phyloP scores from a whole-genome alignment of 495 filamentous ascomycete genomes.

The Tricharina praecox region DNA sequence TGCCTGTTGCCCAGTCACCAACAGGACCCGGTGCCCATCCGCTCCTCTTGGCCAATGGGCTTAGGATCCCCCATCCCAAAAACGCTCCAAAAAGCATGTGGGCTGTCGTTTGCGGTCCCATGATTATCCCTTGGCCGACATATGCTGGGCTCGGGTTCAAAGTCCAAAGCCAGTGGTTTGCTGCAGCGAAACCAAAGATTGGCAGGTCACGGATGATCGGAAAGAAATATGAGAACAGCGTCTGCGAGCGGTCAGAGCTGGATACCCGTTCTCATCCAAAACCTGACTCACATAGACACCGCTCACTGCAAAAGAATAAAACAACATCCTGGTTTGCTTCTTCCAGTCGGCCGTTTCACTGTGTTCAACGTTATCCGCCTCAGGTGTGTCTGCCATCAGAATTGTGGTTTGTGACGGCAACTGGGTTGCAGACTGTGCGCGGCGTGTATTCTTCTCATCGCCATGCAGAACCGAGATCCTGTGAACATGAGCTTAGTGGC shows the following conservation, averaged over 20 bases:
- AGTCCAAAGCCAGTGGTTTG: conserved; percentile 79
- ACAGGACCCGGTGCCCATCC: conserved; percentile 85
- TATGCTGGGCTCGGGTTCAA: conserved; percentile 92
- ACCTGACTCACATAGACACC: conserved; percentile 19
- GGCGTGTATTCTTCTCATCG: neutral
- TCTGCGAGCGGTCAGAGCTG: conserved; percentile 32
- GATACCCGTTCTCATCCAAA: conserved; percentile 26
- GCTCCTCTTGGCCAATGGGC: conserved; percentile 64
- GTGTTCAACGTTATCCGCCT: neutral
- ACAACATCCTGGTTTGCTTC: conserved; percentile 36
- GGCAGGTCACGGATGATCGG: conserved; percentile 72
- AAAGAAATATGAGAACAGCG: conserved; percentile 81
- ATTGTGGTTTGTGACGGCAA: neutral
- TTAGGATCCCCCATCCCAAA: conserved; percentile 80
- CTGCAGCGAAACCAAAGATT: conserved; percentile 59
- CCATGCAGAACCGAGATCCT: conserved; percentile 16
- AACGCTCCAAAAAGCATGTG: conserved; percentile 91
- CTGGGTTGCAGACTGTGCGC: neutral
- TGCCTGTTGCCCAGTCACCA: conserved; percentile 71
- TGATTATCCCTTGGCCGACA: conserved; percentile 70
- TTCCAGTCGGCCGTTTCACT: conserved; percentile 30
- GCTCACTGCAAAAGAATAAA: conserved; percentile 25
- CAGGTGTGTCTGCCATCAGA: neutral
- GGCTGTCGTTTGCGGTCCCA: conserved; percentile 78
- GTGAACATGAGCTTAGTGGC: conserved; percentile 37